These are phyloP conservation scores for Camelina hispida DNA, from an alignment of 345 rosid genomes.

Conservation along the genomic window DNA sequence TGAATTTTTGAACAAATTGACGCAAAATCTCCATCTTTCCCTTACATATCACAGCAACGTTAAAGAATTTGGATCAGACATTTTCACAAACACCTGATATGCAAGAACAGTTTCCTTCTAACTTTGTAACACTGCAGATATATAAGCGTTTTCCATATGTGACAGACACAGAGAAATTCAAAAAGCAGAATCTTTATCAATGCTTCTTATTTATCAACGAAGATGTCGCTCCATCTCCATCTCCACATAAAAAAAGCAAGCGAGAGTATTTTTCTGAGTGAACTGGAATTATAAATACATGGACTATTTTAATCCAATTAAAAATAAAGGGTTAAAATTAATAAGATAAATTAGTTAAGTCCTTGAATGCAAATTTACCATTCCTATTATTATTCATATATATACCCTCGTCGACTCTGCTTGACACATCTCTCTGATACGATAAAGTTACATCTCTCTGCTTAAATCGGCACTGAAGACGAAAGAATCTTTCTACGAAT, in stretches of 20 bases:
- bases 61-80: slow-evolving; percentile 47
- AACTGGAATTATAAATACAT: not conserved
- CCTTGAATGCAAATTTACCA: slow-evolving; percentile 21
- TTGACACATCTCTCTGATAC: slow-evolving; percentile 10
- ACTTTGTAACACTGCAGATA: not conserved
- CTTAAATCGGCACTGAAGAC: slow-evolving; percentile 31
- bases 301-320: not conserved
- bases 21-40: slow-evolving; percentile 48
- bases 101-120: slow-evolving; percentile 29
- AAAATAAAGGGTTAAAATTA: not conserved
- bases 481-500: slow-evolving; percentile 23
- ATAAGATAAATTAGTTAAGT: not conserved
- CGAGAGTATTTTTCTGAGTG: not conserved
- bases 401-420: not conserved
- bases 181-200: not conserved
- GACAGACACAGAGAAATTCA: not conserved
- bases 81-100: slow-evolving; percentile 49
- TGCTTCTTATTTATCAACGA: not conserved
- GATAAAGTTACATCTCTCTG: slow-evolving; percentile 11
- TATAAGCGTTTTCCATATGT: slow-evolving; percentile 8
- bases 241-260: not conserved
- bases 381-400: not conserved
- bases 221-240: slow-evolving; percentile 23
- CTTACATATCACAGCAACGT: slow-evolving; percentile 25
- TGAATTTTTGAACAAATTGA: slow-evolving; percentile 48